Conservation (phyloP, 352 stramenopile genomes). For the Salisapilia sapeloensis region DNA sequence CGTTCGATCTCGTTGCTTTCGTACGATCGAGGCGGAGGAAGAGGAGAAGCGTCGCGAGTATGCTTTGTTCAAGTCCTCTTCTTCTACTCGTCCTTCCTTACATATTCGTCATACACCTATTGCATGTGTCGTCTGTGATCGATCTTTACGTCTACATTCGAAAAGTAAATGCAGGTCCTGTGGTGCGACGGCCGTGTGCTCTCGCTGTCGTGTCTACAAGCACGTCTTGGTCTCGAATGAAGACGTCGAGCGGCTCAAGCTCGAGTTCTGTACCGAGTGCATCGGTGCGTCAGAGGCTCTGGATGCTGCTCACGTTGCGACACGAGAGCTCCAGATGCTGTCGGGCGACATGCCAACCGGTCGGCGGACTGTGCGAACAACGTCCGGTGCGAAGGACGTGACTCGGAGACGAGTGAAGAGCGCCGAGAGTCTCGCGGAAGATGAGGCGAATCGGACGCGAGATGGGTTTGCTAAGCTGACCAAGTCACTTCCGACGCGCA, state of each 20-base stretch:
- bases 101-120: no score
- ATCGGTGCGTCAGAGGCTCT: slow-evolving; percentile 18
- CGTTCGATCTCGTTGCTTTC: slow-evolving; percentile 28
- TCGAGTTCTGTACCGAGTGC: slow-evolving; percentile 47
- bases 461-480: slow-evolving; percentile 7
- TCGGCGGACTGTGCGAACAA: no score
- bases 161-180: slow-evolving; percentile 10
- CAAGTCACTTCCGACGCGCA: slow-evolving; percentile 6
- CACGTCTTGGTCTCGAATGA: slow-evolving; percentile 22
- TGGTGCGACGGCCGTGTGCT: slow-evolving; percentile 15
- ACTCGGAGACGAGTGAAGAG: background rate
- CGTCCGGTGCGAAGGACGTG: no score
- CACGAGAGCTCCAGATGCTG: slow-evolving; percentile 22
- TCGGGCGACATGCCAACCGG: no score
- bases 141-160: slow-evolving; percentile 5
- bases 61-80: background rate
- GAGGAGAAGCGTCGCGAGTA: background rate
- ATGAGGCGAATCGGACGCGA: slow-evolving; percentile 1
- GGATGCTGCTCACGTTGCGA: slow-evolving; percentile 29
- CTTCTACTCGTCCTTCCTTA: no score
- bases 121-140: no score
- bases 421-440: slow-evolving; percentile 1
- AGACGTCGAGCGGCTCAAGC: slow-evolving; percentile 35
- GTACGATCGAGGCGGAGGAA: slow-evolving; percentile 5
- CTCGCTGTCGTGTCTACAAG: slow-evolving; percentile 23